phyloP scores from a whole-genome alignment of 352 stramenopile genomes.

The Lagenidium sp. region DNA sequence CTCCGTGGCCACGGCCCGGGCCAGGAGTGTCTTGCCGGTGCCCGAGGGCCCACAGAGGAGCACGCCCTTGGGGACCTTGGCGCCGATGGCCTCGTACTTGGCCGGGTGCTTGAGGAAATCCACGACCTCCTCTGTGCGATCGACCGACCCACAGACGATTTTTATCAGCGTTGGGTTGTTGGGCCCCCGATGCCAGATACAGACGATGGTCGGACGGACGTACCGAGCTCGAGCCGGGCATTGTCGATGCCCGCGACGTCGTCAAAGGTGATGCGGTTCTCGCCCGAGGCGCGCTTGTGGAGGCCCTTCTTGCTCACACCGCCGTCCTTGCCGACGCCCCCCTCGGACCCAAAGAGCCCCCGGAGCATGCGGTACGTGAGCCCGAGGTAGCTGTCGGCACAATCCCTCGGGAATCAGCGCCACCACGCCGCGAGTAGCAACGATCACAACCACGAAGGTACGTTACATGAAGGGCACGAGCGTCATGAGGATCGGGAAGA shows the following conservation, averaged over 20 bases:
- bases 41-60: conserved; percentile 92
- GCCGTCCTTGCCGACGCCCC: conserved; percentile 59
- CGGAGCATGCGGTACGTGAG: conserved; percentile 81
- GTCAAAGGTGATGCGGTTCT: conserved; percentile 76
- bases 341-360: conserved; percentile 36
- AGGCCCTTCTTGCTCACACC: conserved; percentile 37
- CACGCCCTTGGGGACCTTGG: conserved; percentile 89
- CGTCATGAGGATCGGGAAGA: conserved; percentile 51
- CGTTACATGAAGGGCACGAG: conserved; percentile 67
- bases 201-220: conserved; percentile 1
- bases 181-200: no score
- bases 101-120: conserved; percentile 91
- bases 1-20: conserved; percentile 88
- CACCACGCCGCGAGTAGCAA: no score
- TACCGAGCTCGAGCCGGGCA: conserved; percentile 88
- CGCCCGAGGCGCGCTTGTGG: conserved; percentile 14
- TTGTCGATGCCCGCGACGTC: conserved; percentile 92
- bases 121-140: conserved; percentile 85
- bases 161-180: no score
- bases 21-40: conserved; percentile 93
- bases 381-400: conserved; percentile 52
- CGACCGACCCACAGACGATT: no score
- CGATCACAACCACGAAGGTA: no score
- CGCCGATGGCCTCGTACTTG: conserved; percentile 90
- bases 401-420: no score